phyloP scores from a whole-genome alignment of 495 filamentous ascomycete species.

The Hypomontagnella submonticulosa region DNA sequence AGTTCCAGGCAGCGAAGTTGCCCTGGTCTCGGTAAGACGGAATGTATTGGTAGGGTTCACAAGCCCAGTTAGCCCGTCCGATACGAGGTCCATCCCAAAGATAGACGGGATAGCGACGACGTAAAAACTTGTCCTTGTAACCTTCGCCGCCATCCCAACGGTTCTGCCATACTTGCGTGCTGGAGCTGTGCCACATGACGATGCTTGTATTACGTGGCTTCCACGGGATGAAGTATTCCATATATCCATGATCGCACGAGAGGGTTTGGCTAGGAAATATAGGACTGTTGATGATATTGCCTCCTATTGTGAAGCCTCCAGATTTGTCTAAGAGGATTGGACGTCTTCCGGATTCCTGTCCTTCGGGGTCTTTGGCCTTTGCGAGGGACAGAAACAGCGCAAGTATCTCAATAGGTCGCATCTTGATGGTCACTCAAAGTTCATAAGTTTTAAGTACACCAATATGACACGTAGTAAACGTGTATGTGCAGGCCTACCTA shows the following conservation, averaged over 20 bases:
- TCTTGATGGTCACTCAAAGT: constrained; percentile 6
- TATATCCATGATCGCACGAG: constrained; percentile 61
- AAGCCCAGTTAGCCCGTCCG: constrained; percentile 60
- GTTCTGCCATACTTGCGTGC: constrained; percentile 60
- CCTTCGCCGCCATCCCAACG: constrained; percentile 61
- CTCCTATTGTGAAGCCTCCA: constrained; percentile 55
- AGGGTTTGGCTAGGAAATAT: constrained; percentile 50
- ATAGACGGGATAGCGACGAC: constrained; percentile 60
- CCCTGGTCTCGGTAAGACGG: constrained; percentile 54
- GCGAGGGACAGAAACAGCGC: constrained; percentile 4
- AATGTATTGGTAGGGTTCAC: constrained; percentile 50
- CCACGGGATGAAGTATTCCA: constrained; percentile 63
- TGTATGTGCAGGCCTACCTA: too few relatives aligned
- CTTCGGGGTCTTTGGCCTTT: background rate
- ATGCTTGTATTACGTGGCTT: constrained; percentile 55
- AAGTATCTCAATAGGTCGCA: constrained; percentile 6
- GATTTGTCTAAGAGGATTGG: constrained; percentile 55
- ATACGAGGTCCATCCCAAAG: constrained; percentile 61
- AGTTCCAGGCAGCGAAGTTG: constrained; percentile 60
- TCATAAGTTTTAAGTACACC: background rate
- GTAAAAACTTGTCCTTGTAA: constrained; percentile 62
- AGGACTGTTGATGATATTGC: constrained; percentile 49
- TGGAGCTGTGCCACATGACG: constrained; percentile 62
- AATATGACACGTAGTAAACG: background rate
- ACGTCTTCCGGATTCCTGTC: constrained; percentile 5